These are phyloP conservation scores for Mycena kentingensis DNA, from an alignment of 768 basidiomycete genomes.

Conservation along the genomic window DNA sequence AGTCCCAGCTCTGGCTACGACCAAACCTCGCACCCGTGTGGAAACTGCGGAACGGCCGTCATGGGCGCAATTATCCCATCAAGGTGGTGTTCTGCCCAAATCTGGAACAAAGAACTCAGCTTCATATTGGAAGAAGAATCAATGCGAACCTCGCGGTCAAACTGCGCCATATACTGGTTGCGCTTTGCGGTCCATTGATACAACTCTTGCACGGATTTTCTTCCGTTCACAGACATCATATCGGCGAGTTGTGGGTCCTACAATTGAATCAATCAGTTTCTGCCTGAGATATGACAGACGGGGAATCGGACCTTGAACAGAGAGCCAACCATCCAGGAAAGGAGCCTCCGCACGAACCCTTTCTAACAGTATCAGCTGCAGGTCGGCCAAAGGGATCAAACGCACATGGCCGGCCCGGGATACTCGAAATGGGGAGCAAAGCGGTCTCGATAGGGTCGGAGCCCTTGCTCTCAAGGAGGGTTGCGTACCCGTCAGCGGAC, in stretches of 20 bases:
- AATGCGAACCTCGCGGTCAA: conserved; percentile 7
- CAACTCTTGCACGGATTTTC: neutral
- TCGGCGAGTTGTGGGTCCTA: neutral
- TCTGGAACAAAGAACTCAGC: neutral
- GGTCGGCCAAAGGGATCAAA: no score
- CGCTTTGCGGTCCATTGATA: neutral
- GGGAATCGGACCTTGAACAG: no score
- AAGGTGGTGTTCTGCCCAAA: conserved; percentile 14
- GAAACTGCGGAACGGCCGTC: conserved; percentile 6
- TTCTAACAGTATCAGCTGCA: neutral
- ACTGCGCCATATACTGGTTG: neutral
- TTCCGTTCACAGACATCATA: neutral
- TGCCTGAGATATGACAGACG: no score
- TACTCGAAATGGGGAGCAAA: neutral
- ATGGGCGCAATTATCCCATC: conserved; percentile 17
- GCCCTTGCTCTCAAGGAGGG: conserved; percentile 1
- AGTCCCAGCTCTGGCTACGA: no score
- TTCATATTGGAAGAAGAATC: no score
- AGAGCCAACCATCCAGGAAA: neutral
- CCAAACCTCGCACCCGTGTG: conserved; percentile 2
- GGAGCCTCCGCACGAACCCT: conserved; percentile 4
- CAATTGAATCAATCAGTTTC: no score
- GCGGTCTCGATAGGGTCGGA: conserved; percentile 11
- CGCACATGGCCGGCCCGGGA: neutral
- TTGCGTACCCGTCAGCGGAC: conserved; percentile 16